These are phyloP conservation scores for Fusarium nanum DNA, from an alignment of 2,329 filamentous ascomycete species.

Conservation along the genomic window DNA sequence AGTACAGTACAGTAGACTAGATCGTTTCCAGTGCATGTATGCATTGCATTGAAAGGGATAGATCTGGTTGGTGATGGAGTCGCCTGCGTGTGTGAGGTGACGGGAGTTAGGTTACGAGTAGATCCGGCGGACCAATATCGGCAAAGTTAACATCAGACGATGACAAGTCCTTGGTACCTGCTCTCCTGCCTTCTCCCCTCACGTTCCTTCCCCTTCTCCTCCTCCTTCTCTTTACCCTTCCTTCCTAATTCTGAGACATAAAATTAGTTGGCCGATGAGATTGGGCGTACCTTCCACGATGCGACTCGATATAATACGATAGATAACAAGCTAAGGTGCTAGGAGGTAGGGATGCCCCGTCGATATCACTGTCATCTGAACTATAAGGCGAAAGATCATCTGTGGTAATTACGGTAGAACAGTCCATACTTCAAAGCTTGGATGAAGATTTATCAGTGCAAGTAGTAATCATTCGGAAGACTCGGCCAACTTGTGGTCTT, in stretches of 20 bases:
- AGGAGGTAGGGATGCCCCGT: slow-evolving; percentile 28
- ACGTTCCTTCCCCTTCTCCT: not conserved
- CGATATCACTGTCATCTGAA: slow-evolving; percentile 23
- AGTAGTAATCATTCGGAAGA: not conserved
- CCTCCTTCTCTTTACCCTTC: not conserved
- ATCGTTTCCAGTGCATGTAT: not conserved
- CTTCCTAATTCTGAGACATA: slow-evolving; percentile 8
- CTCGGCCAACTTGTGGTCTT: not conserved
- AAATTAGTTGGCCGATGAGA: slow-evolving; percentile 25
- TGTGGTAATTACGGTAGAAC: not conserved
- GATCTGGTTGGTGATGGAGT: slow-evolving; percentile 21
- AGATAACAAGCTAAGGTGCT: not conserved
- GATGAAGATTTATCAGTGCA: not conserved
- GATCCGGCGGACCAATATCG: slow-evolving; percentile 18
- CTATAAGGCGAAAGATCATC: slow-evolving; percentile 18
- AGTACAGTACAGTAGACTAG: not conserved
- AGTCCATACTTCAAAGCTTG: not conserved
- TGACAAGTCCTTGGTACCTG: not conserved
- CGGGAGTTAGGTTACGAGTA: not conserved
- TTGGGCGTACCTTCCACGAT: not conserved
- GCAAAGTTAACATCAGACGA: slow-evolving; percentile 1
- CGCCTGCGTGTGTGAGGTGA: slow-evolving; percentile 6
- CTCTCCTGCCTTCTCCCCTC: not conserved
- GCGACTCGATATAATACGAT: slow-evolving; percentile 11
- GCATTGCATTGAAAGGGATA: not conserved